phyloP scores from a whole-genome alignment of 108 stramenopile genomes.

The Nitzschia sp. region DNA sequence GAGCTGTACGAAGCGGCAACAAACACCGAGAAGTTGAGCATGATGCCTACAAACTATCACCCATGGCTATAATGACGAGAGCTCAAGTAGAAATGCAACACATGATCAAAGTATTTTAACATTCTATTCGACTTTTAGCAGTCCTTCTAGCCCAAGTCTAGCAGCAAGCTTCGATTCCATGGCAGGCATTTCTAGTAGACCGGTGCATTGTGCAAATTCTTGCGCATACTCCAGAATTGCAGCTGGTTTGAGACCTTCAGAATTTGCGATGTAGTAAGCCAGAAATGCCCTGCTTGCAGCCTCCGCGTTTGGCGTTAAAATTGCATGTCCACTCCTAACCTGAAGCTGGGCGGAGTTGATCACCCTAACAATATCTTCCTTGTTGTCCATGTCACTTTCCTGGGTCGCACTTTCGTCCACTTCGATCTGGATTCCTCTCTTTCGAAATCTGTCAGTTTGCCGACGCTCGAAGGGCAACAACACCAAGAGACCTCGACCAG shows the following conservation, averaged over 20 bases:
- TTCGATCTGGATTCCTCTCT: slow-evolving; percentile 5
- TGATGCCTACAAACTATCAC: slow-evolving; percentile 71
- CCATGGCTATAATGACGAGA: slow-evolving; percentile 56
- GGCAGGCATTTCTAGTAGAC: slow-evolving; percentile 16
- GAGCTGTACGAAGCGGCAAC: slow-evolving; percentile 60
- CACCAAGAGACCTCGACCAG: slow-evolving; percentile 60
- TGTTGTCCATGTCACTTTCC: neutral
- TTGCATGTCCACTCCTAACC: slow-evolving; percentile 35
- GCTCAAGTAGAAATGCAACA: neutral
- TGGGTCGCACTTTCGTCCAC: neutral
- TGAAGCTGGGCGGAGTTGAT: slow-evolving; percentile 4
- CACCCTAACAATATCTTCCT: neutral
- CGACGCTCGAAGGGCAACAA: slow-evolving; percentile 51
- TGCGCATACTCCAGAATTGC: slow-evolving; percentile 8
- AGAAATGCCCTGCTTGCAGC: slow-evolving; percentile 36
- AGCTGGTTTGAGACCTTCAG: slow-evolving; percentile 10
- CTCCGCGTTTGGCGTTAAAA: slow-evolving; percentile 37
- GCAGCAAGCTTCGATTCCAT: slow-evolving; percentile 22
- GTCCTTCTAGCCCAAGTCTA: slow-evolving; percentile 15
- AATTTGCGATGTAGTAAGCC: slow-evolving; percentile 30
- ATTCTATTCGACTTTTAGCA: neutral
- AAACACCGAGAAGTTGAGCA: slow-evolving; percentile 55
- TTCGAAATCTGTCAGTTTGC: neutral
- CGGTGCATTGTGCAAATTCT: slow-evolving; percentile 16
- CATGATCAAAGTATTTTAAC: neutral